Conservation (phyloP, 768 basidiomycete species). For the Agaricus blazei region DNA sequence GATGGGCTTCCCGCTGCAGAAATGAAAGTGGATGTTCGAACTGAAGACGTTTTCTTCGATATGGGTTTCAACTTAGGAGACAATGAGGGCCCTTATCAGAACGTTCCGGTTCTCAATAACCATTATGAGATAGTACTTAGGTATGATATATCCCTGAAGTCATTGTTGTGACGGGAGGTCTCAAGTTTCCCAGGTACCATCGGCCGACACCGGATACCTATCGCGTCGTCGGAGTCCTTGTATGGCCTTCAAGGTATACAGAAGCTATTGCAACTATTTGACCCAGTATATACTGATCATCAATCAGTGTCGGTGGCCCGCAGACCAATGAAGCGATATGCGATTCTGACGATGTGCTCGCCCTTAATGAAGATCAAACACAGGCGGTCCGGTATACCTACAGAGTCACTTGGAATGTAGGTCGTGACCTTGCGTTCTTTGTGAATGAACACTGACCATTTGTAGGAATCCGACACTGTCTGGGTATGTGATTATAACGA, state of each 20-base stretch:
- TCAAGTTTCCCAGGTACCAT: slow-evolving; percentile 64
- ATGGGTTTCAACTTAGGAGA: slow-evolving; percentile 93
- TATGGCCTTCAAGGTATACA: slow-evolving; percentile 55
- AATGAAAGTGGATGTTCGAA: slow-evolving; percentile 79
- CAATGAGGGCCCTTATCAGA: slow-evolving; percentile 51
- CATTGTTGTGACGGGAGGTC: background rate
- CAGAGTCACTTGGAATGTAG: slow-evolving; percentile 79
- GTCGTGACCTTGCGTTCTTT: slow-evolving; percentile 18
- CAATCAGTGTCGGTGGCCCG: slow-evolving; percentile 54
- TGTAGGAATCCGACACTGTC: slow-evolving; percentile 76
- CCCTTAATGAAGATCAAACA: slow-evolving; percentile 50
- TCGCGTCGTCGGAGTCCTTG: slow-evolving; percentile 89
- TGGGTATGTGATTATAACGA: slow-evolving; percentile 45
- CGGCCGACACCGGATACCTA: slow-evolving; percentile 59
- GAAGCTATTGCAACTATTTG: background rate
- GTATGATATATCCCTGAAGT: slow-evolving; percentile 27
- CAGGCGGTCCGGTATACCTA: slow-evolving; percentile 84
- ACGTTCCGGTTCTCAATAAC: slow-evolving; percentile 76
- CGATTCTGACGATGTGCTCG: slow-evolving; percentile 35
- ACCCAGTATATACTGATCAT: background rate
- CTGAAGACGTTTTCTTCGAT: slow-evolving; percentile 85
- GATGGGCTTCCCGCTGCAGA: slow-evolving; percentile 94
- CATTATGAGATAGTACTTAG: slow-evolving; percentile 86
- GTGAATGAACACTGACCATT: background rate
- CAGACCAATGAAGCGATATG: slow-evolving; percentile 53